Percentiles rank a stretch among this genome's conserved stretches.
Conservation (phyloP, 2,329 filamentous ascomycete genomes). For the Venturia oleaginea region DNA sequence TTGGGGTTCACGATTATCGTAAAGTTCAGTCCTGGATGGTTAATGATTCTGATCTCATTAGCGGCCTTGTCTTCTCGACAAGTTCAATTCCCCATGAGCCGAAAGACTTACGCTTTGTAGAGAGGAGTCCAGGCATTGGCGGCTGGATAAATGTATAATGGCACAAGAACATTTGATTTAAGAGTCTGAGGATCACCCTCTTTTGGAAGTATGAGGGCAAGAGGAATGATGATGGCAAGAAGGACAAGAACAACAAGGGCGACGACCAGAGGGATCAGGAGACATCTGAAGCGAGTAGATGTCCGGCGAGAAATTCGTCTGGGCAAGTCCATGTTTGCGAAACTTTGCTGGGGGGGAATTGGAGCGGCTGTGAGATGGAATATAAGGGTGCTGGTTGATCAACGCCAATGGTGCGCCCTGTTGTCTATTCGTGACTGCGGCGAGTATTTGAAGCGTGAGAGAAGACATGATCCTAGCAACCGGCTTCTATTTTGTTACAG, state of each 20-base stretch:
- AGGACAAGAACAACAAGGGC: background rate
- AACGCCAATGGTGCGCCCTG: background rate
- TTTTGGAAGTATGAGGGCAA: background rate
- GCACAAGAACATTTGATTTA: conserved; percentile 2
- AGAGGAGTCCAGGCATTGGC: conserved; percentile 2
- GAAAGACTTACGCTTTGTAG: conserved; percentile 3
- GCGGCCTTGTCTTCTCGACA: background rate
- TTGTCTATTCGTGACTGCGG: background rate
- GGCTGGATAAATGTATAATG: conserved; percentile 6
- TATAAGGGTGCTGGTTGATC: background rate
- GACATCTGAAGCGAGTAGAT: background rate
- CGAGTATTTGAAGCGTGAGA: background rate
- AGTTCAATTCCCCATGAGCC: background rate
- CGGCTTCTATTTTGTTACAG: background rate
- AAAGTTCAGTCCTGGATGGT: background rate
- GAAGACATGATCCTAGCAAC: background rate
- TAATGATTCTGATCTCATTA: background rate
- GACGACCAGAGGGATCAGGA: background rate
- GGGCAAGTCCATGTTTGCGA: background rate
- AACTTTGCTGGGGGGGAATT: background rate
- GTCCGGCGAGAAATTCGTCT: background rate
- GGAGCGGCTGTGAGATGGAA: background rate
- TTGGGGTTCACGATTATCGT: conserved; percentile 5
- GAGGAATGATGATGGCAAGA: conserved; percentile 4
- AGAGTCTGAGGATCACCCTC: background rate